Evolutionary conservation across 1,284 basidiomycete species (phyloP).

Genomic region (Cystodermella granulosa): DNA sequence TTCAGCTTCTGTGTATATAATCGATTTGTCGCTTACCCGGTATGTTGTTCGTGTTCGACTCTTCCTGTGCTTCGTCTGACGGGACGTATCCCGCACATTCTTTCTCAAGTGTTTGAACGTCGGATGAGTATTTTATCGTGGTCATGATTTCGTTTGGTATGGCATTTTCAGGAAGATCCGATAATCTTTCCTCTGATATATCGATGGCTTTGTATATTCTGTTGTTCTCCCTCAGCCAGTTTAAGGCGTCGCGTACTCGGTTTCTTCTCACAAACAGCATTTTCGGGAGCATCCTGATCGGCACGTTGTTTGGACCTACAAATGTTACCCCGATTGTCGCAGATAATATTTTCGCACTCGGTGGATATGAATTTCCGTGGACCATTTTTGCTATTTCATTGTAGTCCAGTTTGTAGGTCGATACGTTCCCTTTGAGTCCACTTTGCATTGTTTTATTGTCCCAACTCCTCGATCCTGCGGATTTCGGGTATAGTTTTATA

Average conservation of each 20-base stretch:
- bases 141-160: conserved; percentile 28
- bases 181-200: conserved; percentile 21
- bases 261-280: conserved; percentile 26
- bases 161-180: conserved; percentile 27
- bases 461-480: conserved; percentile 5
- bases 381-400: conserved; percentile 24
- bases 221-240: conserved; percentile 37
- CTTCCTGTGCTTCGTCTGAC: conserved; percentile 2
- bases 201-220: conserved; percentile 29
- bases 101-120: conserved; percentile 16
- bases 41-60: background rate
- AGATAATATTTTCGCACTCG: conserved; percentile 18
- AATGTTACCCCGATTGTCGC: conserved; percentile 27
- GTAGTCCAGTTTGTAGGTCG: conserved; percentile 27
- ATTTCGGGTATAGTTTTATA: conserved; percentile 34
- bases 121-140: conserved; percentile 15
- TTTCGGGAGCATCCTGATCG: conserved; percentile 13
- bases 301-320: conserved; percentile 19
- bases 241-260: conserved; percentile 20
- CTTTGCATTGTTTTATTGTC: conserved; percentile 17
- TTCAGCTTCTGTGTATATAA: no score
- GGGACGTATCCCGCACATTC: conserved; percentile 33
- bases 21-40: background rate
- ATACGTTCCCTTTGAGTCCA: conserved; percentile 35
- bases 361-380: conserved; percentile 23